Conservation (phyloP, 2,329 filamentous ascomycete genomes). For the Cercospora beticola region DNA sequence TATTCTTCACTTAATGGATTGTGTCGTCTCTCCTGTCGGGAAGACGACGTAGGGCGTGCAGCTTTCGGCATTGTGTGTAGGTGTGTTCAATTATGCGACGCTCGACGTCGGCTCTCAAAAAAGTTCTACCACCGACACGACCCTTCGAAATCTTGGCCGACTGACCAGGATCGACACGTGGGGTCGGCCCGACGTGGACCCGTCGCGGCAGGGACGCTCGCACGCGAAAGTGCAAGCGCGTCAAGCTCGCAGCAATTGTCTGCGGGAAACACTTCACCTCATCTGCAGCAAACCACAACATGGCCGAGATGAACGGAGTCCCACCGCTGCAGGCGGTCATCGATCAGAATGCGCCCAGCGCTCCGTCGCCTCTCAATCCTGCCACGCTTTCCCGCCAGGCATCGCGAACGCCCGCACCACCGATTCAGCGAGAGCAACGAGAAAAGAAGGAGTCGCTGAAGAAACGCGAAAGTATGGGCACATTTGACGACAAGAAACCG, state of each 20-base stretch:
- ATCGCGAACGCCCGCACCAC: conserved; percentile 39
- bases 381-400: conserved; percentile 42
- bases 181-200: conserved; percentile 7
- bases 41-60: conserved; percentile 52
- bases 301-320: conserved; percentile 17
- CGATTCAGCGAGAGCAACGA: conserved; percentile 50
- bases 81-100: neutral
- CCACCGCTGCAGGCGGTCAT: conserved; percentile 18
- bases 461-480: conserved; percentile 48
- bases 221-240: conserved; percentile 7
- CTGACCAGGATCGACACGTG: conserved; percentile 9
- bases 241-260: conserved; percentile 4
- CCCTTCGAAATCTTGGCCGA: neutral
- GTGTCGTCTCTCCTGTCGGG: conserved; percentile 67
- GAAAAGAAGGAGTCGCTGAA: conserved; percentile 54
- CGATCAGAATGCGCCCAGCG: conserved; percentile 59
- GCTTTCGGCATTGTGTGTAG: conserved; percentile 68
- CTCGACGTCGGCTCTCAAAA: neutral
- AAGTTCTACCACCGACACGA: conserved; percentile 7
- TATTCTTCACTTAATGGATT: conserved; percentile 91
- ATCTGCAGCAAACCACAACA: neutral
- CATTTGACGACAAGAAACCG: conserved; percentile 12
- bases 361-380: conserved; percentile 74
- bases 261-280: neutral
- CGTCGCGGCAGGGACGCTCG: conserved; percentile 6